Evolutionary conservation across 176 grass and related monocot genomes (phyloP).

Genomic region (Melocanna baccifera): DNA sequence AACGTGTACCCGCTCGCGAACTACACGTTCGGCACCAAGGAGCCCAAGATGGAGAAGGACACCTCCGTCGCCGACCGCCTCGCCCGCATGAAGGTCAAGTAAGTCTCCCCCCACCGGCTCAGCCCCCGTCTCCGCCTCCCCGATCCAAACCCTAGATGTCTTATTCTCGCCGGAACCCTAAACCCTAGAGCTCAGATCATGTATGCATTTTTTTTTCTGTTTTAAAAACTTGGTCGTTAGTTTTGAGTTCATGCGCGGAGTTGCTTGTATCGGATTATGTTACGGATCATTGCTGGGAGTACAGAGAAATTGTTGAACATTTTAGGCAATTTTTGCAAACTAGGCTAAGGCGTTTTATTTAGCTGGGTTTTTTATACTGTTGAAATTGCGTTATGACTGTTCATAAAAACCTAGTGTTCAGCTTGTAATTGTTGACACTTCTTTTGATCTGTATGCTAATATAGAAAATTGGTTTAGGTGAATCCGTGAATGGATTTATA

Average conservation of each 20-base stretch:
- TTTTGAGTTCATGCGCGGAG: background rate
- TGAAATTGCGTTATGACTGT: background rate
- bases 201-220: background rate
- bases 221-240: background rate
- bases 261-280: background rate
- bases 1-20: slow-evolving; percentile 94
- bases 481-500: background rate
- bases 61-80: slow-evolving; percentile 98
- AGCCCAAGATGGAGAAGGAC: slow-evolving; percentile 99
- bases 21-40: slow-evolving; percentile 99
- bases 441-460: background rate
- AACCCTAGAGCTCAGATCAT: slow-evolving; percentile 25
- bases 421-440: background rate
- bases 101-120: background rate
- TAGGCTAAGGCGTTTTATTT: background rate
- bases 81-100: slow-evolving; percentile 99
- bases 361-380: background rate
- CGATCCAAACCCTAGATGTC: slow-evolving; percentile 13
- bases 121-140: background rate
- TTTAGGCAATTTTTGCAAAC: background rate
- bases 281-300: background rate
- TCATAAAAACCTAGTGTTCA: background rate
- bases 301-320: background rate
- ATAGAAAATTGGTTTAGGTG: background rate
- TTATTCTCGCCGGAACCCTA: background rate